phyloP scores from a whole-genome alignment of 2,329 filamentous ascomycete genomes.

The Zalaria obscura region DNA sequence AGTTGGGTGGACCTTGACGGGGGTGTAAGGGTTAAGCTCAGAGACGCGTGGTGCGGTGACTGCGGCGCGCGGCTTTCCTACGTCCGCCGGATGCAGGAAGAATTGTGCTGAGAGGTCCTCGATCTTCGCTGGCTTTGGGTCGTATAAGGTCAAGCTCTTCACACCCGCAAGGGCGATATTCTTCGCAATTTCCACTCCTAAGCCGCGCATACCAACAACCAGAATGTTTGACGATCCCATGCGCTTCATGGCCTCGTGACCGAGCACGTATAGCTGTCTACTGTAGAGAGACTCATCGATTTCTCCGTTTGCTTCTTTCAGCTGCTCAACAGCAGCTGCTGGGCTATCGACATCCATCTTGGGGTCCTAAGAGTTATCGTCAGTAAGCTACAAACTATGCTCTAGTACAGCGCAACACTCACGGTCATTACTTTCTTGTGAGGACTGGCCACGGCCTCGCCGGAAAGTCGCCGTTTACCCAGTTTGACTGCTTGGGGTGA shows the following conservation, averaged over 20 bases:
- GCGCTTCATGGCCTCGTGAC: constrained; percentile 88
- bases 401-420: constrained; percentile 10
- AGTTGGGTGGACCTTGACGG: constrained; percentile 58
- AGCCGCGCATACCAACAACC: constrained; percentile 77
- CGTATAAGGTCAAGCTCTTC: constrained; percentile 89
- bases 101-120: constrained; percentile 93
- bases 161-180: constrained; percentile 96
- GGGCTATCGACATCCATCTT: constrained; percentile 50
- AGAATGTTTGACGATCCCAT: constrained; percentile 96
- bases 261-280: constrained; percentile 55
- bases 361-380: constrained; percentile 24
- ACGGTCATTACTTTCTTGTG: constrained; percentile 41
- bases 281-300: constrained; percentile 57
- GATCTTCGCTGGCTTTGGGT: constrained; percentile 71
- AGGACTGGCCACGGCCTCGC: constrained; percentile 29
- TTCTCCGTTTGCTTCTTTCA: constrained; percentile 44
- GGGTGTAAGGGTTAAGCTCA: constrained; percentile 93
- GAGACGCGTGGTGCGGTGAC: constrained; percentile 80
- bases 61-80: constrained; percentile 80
- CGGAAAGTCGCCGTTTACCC: constrained; percentile 39
- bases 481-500: constrained; percentile 21
- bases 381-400: neutral
- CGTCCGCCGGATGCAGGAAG: constrained; percentile 77
- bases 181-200: constrained; percentile 97
- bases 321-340: constrained; percentile 42